Evolutionary conservation across 1,284 basidiomycete genomes (phyloP).

Genomic region (Butyriboletus appendiculatus): DNA sequence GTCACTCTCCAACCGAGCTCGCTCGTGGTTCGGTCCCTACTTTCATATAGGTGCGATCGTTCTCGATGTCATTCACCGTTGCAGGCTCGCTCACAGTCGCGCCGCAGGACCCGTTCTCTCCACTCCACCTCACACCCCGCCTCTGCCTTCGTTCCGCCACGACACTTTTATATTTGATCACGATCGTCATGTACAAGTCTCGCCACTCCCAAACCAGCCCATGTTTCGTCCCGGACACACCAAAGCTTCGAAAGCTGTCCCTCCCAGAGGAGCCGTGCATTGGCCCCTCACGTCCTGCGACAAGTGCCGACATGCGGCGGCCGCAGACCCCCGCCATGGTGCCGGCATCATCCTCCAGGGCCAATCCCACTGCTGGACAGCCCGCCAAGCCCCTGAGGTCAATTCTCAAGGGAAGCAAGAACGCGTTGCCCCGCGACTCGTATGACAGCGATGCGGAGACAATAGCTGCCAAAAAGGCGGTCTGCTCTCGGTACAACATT

Average conservation of each 20-base stretch:
- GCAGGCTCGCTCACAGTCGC: background rate
- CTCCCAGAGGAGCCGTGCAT: constrained; percentile 29
- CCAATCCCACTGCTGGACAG: constrained; percentile 24
- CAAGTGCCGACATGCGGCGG: constrained; percentile 19
- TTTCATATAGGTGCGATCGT: constrained; percentile 13
- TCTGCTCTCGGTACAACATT: constrained; percentile 25
- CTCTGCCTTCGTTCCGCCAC: constrained; percentile 20
- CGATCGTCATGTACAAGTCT: constrained; percentile 34
- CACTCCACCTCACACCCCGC: background rate
- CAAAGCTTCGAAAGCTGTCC: constrained; percentile 34
- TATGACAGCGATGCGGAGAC: constrained; percentile 35
- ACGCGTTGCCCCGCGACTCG: constrained; percentile 16
- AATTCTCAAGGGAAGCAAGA: constrained; percentile 33
- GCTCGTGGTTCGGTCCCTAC: constrained; percentile 16
- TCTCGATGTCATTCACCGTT: background rate
- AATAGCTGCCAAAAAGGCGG: constrained; percentile 24
- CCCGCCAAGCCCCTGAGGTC: constrained; percentile 29
- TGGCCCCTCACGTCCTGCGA: constrained; percentile 22
- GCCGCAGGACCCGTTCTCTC: background rate
- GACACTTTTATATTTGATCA: constrained; percentile 22
- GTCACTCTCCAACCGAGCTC: constrained; percentile 16
- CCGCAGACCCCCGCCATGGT: constrained; percentile 25
- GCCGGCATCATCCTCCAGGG: constrained; percentile 22
- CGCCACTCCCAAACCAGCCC: constrained; percentile 26
- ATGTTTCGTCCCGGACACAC: constrained; percentile 25